Percentiles rank a stretch among this genome's conserved stretches.
These are phyloP conservation scores for Scedosporium aurantiacum DNA, from an alignment of 2,329 filamentous ascomycete genomes.

Conservation along the genomic window DNA sequence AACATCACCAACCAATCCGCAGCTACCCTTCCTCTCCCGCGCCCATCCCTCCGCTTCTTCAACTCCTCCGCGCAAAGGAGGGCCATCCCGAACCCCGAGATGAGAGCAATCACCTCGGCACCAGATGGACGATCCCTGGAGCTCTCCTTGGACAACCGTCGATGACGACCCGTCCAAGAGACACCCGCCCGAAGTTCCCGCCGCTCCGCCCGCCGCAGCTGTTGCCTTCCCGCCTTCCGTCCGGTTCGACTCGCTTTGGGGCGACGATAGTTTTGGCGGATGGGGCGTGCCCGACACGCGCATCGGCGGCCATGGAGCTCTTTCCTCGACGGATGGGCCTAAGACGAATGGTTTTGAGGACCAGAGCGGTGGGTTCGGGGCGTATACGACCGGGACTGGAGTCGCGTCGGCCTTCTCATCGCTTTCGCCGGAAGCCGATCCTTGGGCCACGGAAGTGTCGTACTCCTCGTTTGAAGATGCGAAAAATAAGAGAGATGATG, in stretches of 20 bases:
- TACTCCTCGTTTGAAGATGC: not conserved
- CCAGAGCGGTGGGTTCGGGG: not conserved
- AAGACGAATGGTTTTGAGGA: not conserved
- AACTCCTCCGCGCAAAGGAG: not conserved
- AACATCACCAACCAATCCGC: not conserved
- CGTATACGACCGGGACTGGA: not conserved
- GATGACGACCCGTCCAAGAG: not conserved
- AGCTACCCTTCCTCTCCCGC: not conserved
- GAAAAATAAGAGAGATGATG: not conserved
- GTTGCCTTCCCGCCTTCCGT: not conserved
- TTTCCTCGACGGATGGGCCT: not conserved
- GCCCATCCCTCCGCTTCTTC: not conserved
- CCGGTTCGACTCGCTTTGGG: not conserved
- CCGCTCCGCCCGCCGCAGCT: not conserved
- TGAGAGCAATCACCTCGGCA: not conserved
- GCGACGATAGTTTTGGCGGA: not conserved
- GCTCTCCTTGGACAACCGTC: not conserved
- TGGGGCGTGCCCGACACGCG: not conserved
- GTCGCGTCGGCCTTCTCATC: not conserved
- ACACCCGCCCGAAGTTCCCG: not conserved
- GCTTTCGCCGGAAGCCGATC: not conserved
- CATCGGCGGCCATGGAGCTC: not conserved
- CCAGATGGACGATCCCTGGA: constrained; percentile 1
- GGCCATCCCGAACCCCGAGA: not conserved
- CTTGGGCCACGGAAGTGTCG: not conserved